These are phyloP conservation scores for Russula lepida DNA, from an alignment of 768 basidiomycete species.

Conservation along the genomic window DNA sequence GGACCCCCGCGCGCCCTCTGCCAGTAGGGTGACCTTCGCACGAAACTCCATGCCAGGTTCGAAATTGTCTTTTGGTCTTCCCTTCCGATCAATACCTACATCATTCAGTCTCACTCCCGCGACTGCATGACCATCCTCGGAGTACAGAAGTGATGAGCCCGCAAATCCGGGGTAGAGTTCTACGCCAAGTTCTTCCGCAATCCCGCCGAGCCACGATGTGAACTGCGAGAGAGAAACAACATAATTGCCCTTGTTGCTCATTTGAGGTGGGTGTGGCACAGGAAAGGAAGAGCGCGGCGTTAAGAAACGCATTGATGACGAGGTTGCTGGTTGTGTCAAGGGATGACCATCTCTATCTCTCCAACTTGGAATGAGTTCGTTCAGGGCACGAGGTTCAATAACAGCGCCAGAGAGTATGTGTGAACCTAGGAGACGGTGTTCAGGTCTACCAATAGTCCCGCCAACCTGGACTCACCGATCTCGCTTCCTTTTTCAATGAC, in stretches of 20 bases:
- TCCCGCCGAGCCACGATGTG: slow-evolving; percentile 77
- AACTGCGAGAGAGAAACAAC: slow-evolving; percentile 84
- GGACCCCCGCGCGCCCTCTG: slow-evolving; percentile 92
- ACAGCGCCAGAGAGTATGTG: slow-evolving; percentile 96
- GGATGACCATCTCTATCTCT: slow-evolving; percentile 57
- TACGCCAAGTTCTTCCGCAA: slow-evolving; percentile 83
- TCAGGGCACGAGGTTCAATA: slow-evolving; percentile 83
- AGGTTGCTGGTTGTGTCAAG: slow-evolving; percentile 68
- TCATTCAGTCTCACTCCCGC: slow-evolving; percentile 87
- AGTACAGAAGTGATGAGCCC: slow-evolving; percentile 74
- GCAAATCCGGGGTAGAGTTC: slow-evolving; percentile 98
- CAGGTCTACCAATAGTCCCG: neutral
- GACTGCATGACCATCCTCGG: slow-evolving; percentile 51
- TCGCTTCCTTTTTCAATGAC: slow-evolving; percentile 93
- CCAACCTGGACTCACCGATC: slow-evolving; percentile 53
- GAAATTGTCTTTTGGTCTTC: slow-evolving; percentile 73
- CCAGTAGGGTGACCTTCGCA: slow-evolving; percentile 84
- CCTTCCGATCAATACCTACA: slow-evolving; percentile 77
- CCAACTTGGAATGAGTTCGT: slow-evolving; percentile 90
- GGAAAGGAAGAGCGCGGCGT: slow-evolving; percentile 62
- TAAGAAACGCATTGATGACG: slow-evolving; percentile 79
- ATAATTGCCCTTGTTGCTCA: slow-evolving; percentile 92
- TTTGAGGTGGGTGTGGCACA: slow-evolving; percentile 94
- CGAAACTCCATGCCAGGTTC: slow-evolving; percentile 97
- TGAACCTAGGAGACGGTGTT: slow-evolving; percentile 45